Evolutionary conservation across 2,329 filamentous ascomycete genomes (phyloP), one percentile per base, ranked within the genome.

Genomic region (Blastomyces silverae): DNA sequence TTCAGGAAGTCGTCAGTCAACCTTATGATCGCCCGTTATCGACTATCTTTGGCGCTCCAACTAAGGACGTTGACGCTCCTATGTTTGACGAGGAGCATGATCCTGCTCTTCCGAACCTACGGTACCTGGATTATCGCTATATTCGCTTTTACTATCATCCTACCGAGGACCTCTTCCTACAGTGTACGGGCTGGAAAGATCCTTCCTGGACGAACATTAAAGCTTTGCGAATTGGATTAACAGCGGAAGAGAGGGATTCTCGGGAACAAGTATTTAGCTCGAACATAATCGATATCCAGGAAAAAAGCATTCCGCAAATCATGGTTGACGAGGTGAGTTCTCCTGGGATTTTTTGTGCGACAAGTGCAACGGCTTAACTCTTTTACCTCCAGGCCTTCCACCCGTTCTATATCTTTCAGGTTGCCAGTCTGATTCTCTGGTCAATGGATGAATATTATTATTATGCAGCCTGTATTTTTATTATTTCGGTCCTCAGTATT

Each of bases 321-420:
- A 82, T 99, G 17, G 82, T 96, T 25, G 93, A 99, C 70, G 94
- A 99, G 80, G 89, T 91, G 75, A 69, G 77, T 64, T 37, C 22
- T 46, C 48, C 64, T 34, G 60, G 25, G 39, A 2, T 31, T 17
- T 31, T 28, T 56, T 60, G 34, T 28, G 48, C 48, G 37, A 15
- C 52, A 11, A 20, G 67, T 63, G 64, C 59, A 65, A 66, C 63
- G 68, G 72, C 20, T 73, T 64, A 73, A 62, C 60, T 66, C 5
- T 71, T 55, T 52, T 48, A 13, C 42, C 3, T 44, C 37, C 67
- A 91, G 85, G 92, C 91, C 25, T 92, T 99, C 72, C 94, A 99
- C 74, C 95, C 94, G 0, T 99, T 99, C 75, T 99, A 99, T 75
- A 89, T 99, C 64, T 99, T 99, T 74, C 94, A 99, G 77, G 88